phyloP scores from a whole-genome alignment of 805 yeast species.

The Monosporozyma yasuniensis region DNA sequence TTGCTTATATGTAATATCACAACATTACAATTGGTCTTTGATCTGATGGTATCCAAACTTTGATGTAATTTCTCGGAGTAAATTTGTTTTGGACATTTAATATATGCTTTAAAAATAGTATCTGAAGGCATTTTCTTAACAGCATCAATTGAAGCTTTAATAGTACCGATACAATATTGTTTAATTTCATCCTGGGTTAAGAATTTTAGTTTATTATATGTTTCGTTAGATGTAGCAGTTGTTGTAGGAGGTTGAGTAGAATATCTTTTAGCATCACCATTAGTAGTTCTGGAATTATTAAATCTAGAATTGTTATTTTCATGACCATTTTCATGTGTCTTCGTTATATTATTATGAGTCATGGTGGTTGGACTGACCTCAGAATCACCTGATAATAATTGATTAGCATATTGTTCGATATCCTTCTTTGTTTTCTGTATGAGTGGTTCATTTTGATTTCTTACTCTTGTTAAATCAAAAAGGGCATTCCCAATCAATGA shows the following conservation, averaged over 20 bases:
- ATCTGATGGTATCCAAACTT: slow-evolving; percentile 24
- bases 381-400: not conserved
- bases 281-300: not conserved
- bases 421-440: slow-evolving; percentile 11
- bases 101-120: slow-evolving; percentile 27
- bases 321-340: too few relatives aligned
- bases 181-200: slow-evolving; percentile 26
- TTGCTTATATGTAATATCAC: slow-evolving; percentile 28
- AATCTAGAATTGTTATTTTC: not conserved
- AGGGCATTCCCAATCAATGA: slow-evolving; percentile 12
- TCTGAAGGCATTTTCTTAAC: slow-evolving; percentile 23
- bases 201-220: slow-evolving; percentile 4
- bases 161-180: slow-evolving; percentile 24
- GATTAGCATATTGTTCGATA: not conserved
- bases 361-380: not conserved
- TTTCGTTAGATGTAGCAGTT: not conserved
- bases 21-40: slow-evolving; percentile 28
- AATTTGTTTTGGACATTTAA: slow-evolving; percentile 26
- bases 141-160: slow-evolving; percentile 21
- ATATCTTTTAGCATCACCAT: not conserved
- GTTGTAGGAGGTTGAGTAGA: not conserved
- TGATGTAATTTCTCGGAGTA: slow-evolving; percentile 23
- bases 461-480: slow-evolving; percentile 12
- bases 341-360: slow-evolving; percentile 6
- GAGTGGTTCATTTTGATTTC: slow-evolving; percentile 11